These are phyloP conservation scores for Ploettnerulaceae sp. DNA, from an alignment of 2,329 filamentous ascomycete genomes.

Conservation along the genomic window DNA sequence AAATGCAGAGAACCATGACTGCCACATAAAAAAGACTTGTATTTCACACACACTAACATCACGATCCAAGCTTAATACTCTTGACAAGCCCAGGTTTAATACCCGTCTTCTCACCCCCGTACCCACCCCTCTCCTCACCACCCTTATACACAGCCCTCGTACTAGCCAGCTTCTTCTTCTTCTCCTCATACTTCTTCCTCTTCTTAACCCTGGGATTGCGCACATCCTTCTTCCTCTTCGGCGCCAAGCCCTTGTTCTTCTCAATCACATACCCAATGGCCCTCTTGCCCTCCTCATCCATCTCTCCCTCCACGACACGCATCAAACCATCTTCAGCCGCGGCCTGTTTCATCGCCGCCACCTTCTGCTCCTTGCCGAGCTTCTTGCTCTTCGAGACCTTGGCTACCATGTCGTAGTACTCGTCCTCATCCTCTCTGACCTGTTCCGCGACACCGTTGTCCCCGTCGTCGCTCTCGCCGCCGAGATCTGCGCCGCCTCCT, in stretches of 20 bases:
- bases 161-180: conserved; percentile 92
- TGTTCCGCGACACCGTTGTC: conserved; percentile 40
- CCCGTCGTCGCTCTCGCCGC: conserved; percentile 48
- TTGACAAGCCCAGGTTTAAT: conserved; percentile 92
- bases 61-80: conserved; percentile 69
- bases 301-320: conserved; percentile 58
- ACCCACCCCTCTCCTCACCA: conserved; percentile 77
- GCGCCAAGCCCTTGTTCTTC: conserved; percentile 95
- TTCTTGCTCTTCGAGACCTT: conserved; percentile 65
- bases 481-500: conserved; percentile 56
- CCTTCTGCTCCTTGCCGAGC: conserved; percentile 61
- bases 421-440: conserved; percentile 47
- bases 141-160: conserved; percentile 84
- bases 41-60: not conserved
- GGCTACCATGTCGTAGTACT: conserved; percentile 88
- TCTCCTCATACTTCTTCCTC: conserved; percentile 91
- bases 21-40: not conserved
- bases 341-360: conserved; percentile 54
- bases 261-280: conserved; percentile 91
- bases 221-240: conserved; percentile 87
- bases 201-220: conserved; percentile 97
- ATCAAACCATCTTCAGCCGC: conserved; percentile 57
- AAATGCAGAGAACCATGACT: not conserved
- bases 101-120: conserved; percentile 87
- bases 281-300: conserved; percentile 82